Percentiles rank a stretch among this genome's conserved stretches.
phyloP scores from a whole-genome alignment of 371 early-diverging fungal species.

The Synchytrium microbalum region DNA sequence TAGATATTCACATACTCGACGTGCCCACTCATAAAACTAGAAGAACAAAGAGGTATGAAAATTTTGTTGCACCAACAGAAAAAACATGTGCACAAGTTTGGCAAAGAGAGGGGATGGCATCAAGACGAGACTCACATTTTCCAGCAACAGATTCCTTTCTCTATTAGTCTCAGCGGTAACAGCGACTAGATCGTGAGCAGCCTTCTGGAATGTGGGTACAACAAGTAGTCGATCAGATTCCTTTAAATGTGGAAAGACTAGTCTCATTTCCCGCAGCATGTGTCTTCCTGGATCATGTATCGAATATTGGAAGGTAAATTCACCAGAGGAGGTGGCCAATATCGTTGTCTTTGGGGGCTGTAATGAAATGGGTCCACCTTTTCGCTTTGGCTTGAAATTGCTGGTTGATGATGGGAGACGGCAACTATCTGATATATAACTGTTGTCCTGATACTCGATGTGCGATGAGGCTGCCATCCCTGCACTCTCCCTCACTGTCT shows the following conservation, averaged over 20 bases:
- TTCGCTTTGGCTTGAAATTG: too few species aligned
- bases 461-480: too few species aligned
- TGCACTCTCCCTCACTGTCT: too few species aligned
- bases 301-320: slow-evolving; percentile 33
- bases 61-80: too few species aligned
- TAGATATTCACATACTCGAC: slow-evolving; percentile 23
- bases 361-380: too few species aligned
- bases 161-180: slow-evolving; percentile 55
- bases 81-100: slow-evolving; percentile 4
- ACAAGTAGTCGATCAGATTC: slow-evolving; percentile 43
- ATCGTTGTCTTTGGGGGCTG: too few species aligned
- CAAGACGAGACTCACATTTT: slow-evolving; percentile 45
- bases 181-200: slow-evolving; percentile 65
- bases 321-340: too few species aligned
- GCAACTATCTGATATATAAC: too few species aligned
- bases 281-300: slow-evolving; percentile 46
- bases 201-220: slow-evolving; percentile 71
- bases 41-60: background rate
- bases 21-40: background rate
- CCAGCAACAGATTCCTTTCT: slow-evolving; percentile 72
- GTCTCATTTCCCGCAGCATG: slow-evolving; percentile 45
- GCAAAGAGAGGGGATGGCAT: slow-evolving; percentile 6
- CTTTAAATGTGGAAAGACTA: slow-evolving; percentile 48
- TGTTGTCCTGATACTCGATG: too few species aligned
- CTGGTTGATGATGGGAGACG: too few species aligned